Conservation (phyloP, 1,284 basidiomycete species). For the Bondarzewia mesenterica region DNA sequence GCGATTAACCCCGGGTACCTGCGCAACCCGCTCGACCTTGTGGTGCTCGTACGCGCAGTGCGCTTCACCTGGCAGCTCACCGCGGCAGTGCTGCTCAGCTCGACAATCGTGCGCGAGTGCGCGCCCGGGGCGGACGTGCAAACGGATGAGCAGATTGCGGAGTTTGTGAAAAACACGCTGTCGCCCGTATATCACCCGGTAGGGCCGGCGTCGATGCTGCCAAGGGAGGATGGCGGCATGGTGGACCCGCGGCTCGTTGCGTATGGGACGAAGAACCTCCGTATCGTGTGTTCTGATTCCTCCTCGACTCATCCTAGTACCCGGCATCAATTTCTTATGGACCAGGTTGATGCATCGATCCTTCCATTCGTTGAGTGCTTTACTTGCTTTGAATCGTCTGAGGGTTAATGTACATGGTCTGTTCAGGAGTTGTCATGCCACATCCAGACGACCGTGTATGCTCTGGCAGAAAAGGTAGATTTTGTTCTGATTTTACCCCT, state of each 20-base stretch:
- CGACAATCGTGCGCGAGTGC: background rate
- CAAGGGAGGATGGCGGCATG: slow-evolving; percentile 40
- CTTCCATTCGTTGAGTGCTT: background rate
- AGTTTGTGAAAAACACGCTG: slow-evolving; percentile 3
- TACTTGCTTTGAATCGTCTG: background rate
- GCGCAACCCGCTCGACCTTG: slow-evolving; percentile 10
- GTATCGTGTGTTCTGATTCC: slow-evolving; percentile 16
- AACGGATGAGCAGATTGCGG: slow-evolving; percentile 3
- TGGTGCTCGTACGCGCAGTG: slow-evolving; percentile 9
- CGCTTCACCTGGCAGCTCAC: slow-evolving; percentile 8
- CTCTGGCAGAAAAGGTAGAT: background rate
- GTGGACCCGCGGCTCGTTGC: slow-evolving; percentile 39
- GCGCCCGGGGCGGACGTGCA: background rate
- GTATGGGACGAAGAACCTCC: slow-evolving; percentile 40
- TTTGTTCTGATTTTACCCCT: background rate
- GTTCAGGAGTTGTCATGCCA: background rate
- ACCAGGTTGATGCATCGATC: slow-evolving; percentile 2
- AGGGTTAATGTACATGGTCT: background rate
- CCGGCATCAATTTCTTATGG: background rate
- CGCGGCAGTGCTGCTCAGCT: slow-evolving; percentile 1
- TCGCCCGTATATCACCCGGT: slow-evolving; percentile 13
- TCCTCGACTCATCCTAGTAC: background rate
- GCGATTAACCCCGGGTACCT: slow-evolving; percentile 13
- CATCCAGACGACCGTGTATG: slow-evolving; percentile 1
- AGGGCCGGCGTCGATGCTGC: slow-evolving; percentile 43